These are phyloP conservation scores for Beauveria sp. DNA, from an alignment of 2,329 filamentous ascomycete species.

Conservation along the genomic window DNA sequence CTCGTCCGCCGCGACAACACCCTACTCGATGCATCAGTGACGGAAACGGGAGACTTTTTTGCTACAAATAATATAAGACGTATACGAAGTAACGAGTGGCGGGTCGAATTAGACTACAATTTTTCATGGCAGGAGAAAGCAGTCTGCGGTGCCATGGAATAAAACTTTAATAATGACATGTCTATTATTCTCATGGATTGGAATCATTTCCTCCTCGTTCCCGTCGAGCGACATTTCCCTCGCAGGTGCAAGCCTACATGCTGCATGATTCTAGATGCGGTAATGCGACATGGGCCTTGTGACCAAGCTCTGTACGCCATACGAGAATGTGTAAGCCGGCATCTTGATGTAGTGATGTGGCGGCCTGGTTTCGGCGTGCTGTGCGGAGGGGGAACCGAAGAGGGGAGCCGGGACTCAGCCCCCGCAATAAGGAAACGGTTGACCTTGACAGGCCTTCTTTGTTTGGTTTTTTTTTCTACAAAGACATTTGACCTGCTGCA, in stretches of 20 bases:
- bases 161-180: neutral
- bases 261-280: neutral
- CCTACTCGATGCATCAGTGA: constrained; percentile 19
- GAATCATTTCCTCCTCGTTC: neutral
- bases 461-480: too few species aligned
- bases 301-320: neutral
- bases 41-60: neutral
- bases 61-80: neutral
- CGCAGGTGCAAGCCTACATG: too few species aligned
- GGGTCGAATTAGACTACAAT: neutral
- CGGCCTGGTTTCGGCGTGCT: neutral
- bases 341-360: neutral
- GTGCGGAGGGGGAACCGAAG: constrained; percentile 5
- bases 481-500: neutral
- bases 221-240: too few species aligned
- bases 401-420: neutral
- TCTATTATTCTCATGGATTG: neutral
- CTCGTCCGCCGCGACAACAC: constrained; percentile 28
- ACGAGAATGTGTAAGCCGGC: neutral
- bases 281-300: neutral
- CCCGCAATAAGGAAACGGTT: neutral
- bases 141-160: neutral
- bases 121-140: neutral
- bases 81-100: neutral
- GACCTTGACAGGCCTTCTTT: too few species aligned